Evolutionary conservation across 441 rosid genomes (phyloP), one percentile per base, ranked within the genome.

Genomic region (Erodium moschatum): DNA sequence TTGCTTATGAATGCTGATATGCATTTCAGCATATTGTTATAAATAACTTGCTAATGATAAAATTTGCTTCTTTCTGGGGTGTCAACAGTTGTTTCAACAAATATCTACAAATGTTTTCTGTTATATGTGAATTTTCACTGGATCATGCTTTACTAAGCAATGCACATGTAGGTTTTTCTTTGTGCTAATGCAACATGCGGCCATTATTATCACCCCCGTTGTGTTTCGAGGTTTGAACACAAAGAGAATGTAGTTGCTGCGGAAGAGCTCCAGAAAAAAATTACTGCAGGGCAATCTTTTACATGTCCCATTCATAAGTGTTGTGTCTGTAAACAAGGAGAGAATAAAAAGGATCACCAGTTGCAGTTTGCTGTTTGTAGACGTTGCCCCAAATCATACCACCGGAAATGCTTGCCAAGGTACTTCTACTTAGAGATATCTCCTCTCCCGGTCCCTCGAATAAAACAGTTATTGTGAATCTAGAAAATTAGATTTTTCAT

Each of bases 321-420:
- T 74, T 69, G 68, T 77, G 85, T 81, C 72, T 94, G 99, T 77
- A 81, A 77, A 71, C 81, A 75, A 70, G 86, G 81, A 72, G 97
- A 94, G 81, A 82, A 85, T 72, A 89, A 87, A 85, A 76, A 82
- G 75, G 84, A 69, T 13, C 6, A 11, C 35, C 78, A 87, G 15
- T 73, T 88, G 76, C 98, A 91, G 52, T 86, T 91, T 82, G 89
- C 98, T 76, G 83, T 91, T 27, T 94, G 98, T 78, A 85, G 97
- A 78, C 94, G 97, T 24, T 94, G 98, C 75, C 98, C 98, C 24
- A 87, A 80, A 66, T 82, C 94, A 72, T 94, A 88, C 81, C 98
- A 94, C 74, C 78, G 87, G 70, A 91, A 89, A 82, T 94, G 98
- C 85, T 82, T 94, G 77, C 98, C 97, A 21, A 87, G 79, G 98